Conservation (phyloP, 2,329 filamentous ascomycete genomes). For the Aureobasidium sp. region DNA sequence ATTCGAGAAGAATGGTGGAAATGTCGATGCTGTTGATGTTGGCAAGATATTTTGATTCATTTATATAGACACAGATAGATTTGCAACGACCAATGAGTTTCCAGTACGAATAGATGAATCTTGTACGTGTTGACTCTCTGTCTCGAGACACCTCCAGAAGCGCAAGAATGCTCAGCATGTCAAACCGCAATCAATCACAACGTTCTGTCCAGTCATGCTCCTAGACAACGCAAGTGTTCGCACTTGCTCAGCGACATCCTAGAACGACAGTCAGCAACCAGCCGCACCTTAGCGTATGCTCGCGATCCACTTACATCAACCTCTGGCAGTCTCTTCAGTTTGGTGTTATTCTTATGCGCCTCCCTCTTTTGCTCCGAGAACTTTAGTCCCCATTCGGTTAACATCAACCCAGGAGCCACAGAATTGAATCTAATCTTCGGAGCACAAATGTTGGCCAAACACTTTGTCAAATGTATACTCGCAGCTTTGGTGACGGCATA, state of each 20-base stretch:
- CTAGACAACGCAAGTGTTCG: constrained; percentile 43
- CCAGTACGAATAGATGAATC: background rate
- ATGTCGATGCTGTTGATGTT: constrained; percentile 2
- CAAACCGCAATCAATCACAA: constrained; percentile 43
- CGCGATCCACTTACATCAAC: constrained; percentile 36
- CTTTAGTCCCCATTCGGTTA: constrained; percentile 43
- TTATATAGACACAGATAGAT: background rate
- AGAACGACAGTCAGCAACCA: constrained; percentile 13
- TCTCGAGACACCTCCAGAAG: no score
- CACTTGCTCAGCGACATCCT: constrained; percentile 51
- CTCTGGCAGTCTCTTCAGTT: constrained; percentile 20
- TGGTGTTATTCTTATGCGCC: constrained; percentile 25
- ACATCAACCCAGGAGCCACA: constrained; percentile 47
- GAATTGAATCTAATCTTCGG: constrained; percentile 54
- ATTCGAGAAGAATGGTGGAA: background rate
- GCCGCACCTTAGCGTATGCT: background rate
- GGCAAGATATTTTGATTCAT: background rate
- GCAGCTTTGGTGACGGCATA: constrained; percentile 34
- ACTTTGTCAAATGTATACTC: constrained; percentile 49
- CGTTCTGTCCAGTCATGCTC: constrained; percentile 48
- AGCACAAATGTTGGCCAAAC: constrained; percentile 46
- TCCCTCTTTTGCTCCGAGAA: constrained; percentile 41
- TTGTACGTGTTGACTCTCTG: no score
- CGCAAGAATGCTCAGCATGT: constrained; percentile 1
- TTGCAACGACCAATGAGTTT: background rate